Conservation (phyloP, 352 stramenopile species). For the Blastocystis sp. region DNA sequence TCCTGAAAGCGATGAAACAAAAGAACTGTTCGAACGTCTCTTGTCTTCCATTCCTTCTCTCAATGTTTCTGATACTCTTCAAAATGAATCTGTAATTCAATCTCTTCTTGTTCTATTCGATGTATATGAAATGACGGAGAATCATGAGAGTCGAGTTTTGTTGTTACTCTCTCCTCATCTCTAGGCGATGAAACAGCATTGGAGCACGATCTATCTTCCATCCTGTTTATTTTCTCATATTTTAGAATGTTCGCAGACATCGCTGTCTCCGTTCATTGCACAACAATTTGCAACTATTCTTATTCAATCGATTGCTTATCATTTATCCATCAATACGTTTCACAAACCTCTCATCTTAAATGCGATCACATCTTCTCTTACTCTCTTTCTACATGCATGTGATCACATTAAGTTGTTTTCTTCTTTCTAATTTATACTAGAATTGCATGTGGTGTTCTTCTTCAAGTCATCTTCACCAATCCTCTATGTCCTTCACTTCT, state of each 20-base stretch:
- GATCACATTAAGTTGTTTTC: background rate
- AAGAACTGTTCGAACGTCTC: background rate
- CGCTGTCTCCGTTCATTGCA: background rate
- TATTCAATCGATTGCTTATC: background rate
- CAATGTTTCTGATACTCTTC: background rate
- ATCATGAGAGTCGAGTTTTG: background rate
- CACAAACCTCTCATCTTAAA: background rate
- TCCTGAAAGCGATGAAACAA: background rate
- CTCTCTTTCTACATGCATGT: background rate
- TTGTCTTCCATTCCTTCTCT: background rate
- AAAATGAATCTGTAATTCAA: slow-evolving; percentile 8
- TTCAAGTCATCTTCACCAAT: background rate
- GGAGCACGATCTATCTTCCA: slow-evolving; percentile 19
- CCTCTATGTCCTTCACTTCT: background rate
- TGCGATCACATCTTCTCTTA: background rate
- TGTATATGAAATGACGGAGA: slow-evolving; percentile 36
- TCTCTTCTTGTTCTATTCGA: background rate
- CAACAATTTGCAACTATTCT: slow-evolving; percentile 35
- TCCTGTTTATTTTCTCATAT: slow-evolving; percentile 2
- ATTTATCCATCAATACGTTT: background rate
- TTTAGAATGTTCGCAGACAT: background rate
- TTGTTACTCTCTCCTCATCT: background rate
- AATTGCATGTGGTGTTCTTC: background rate
- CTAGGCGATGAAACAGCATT: slow-evolving; percentile 27
- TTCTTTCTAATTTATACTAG: background rate